Evolutionary conservation across 2,329 filamentous ascomycete genomes (phyloP), one percentile per base, ranked within the genome.

Genomic region (Pyrenochaeta sp.): DNA sequence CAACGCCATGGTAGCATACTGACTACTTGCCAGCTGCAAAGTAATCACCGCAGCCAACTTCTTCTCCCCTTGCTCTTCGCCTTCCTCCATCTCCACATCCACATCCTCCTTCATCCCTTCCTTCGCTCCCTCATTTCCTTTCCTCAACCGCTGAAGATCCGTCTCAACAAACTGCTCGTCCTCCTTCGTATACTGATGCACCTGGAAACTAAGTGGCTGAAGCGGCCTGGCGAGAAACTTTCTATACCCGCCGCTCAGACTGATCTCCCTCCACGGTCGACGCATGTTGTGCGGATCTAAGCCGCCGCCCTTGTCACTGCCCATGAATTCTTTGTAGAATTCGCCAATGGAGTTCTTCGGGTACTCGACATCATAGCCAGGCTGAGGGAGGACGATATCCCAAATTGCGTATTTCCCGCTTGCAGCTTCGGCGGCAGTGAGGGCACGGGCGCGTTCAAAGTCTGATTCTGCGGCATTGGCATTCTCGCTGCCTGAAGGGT

Each of bases 321-420:
- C 86, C 96, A 99, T 99, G 79, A 97, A 96, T 2, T 87, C 84
- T 62, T 85, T 85, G 80, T 98, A 99, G 76, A 90, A 96, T 2
- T 87, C 83, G n/a, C 90, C 92, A 61, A 97, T 87, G 36, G 87
- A 87, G 75, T 99, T 98, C 24, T 83, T 75, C 0, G 95, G 95
- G 73, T 98, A 99, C 36, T 91, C 78, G 39, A 98, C 86, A 68
- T 97, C 93, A 80, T 89, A 97, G 19, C 95, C 95, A 0, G 95
- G 95, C n/a, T 91, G 89, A 2, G 96, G 94, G 2, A 99, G 84
- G 12, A 99, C 93, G 61, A 98, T 75, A 73, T 99, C 95, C 72
- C 91, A 92, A 68, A 99, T 90, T 37, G 84, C 87, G 78, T 90
- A 97, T 56, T 85, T 84, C 10, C 92, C 92, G 63, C 88, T 91